Evolutionary conservation across 805 yeast genomes (phyloP).

Genomic region (Hanseniaspora pseudoguilliermondii): DNA sequence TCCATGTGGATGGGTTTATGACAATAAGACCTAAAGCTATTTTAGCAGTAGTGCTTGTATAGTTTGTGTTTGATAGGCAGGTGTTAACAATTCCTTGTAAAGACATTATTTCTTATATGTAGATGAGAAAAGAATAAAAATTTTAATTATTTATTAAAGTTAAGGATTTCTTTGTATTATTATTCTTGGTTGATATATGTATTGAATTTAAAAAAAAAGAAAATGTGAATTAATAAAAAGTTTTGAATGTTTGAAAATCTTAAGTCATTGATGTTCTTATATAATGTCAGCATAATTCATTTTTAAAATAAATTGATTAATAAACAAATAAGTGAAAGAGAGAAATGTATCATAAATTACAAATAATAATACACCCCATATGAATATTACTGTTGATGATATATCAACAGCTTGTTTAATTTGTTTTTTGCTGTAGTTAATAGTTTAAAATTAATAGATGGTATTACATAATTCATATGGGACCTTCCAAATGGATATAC

Average conservation of each 20-base stretch:
- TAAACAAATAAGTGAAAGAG: neutral
- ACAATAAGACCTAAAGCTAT: constrained; percentile 55
- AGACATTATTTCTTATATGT: neutral
- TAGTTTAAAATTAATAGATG: neutral
- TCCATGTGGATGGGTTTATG: constrained; percentile 95
- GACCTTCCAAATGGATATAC: neutral
- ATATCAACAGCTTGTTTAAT: too few relatives aligned
- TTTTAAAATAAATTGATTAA: neutral
- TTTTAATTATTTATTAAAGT: neutral
- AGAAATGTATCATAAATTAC: too few relatives aligned
- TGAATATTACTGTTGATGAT: neutral
- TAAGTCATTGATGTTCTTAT: neutral
- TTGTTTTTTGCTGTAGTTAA: too few relatives aligned
- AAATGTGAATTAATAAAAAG: too few relatives aligned
- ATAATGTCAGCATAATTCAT: neutral
- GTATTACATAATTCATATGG: neutral
- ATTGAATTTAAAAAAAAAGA: neutral
- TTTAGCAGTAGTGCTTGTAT: constrained; percentile 19
- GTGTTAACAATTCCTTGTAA: constrained; percentile 12
- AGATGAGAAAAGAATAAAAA: too few relatives aligned
- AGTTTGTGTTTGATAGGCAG: constrained; percentile 15
- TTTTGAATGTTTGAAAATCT: neutral
- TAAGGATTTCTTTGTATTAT: neutral
- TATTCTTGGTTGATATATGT: neutral
- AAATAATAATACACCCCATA: neutral